Base-by-base conservation (phyloP, 805 yeast genomes). In the Metschnikowia gelsemii region DNA sequence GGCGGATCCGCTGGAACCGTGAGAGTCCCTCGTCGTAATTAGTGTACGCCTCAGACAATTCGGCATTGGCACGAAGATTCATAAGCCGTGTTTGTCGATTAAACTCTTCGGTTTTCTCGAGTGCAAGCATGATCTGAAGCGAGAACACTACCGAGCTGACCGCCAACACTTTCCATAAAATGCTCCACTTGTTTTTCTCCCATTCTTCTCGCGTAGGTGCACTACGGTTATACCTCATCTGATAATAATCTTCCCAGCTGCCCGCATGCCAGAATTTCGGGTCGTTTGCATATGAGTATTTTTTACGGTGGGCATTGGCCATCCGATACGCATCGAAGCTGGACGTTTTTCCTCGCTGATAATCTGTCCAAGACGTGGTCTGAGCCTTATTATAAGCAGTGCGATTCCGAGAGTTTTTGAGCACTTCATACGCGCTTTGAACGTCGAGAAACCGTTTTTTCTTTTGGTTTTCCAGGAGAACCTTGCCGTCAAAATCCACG, bases 171-270 rank as follows among this genome's bases (percentile, higher is more conserved):
- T 67, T 54, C n/a, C 76, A 64, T 39, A 70, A 61, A 38, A 73
- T 66, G 53, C 61, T 63, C 61, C 64, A 67, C 50, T 70, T 70
- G 58, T 66, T 71, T 54, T 60, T 70, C 59, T 64, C 65, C 49
- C 64, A 46, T 51, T 68, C 67, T 47, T 65, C 66, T 51, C 58
- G 57, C 40, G 77, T 64, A 17, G 70, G 75, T 4, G 72, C 71
- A 14, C 45, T 40, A 19, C 69, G 50, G 23, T 64, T 55, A 42
- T 65, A 61, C 52, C 59, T 59, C 67, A 71, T 65, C 29, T 61
- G 55, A 67, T 78, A 74, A 55, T 72, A 73, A 43, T 80, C 86
- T 47, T 79, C 84, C 85, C 85, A 79, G 0, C 76, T 75, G 0
- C 80, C 80, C 0, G 85, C 83, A 35, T 66, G 74, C 79, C 82